Base-by-base conservation (phyloP, 805 yeast genomes). In the Zygotorulaspora chibaensis region DNA sequence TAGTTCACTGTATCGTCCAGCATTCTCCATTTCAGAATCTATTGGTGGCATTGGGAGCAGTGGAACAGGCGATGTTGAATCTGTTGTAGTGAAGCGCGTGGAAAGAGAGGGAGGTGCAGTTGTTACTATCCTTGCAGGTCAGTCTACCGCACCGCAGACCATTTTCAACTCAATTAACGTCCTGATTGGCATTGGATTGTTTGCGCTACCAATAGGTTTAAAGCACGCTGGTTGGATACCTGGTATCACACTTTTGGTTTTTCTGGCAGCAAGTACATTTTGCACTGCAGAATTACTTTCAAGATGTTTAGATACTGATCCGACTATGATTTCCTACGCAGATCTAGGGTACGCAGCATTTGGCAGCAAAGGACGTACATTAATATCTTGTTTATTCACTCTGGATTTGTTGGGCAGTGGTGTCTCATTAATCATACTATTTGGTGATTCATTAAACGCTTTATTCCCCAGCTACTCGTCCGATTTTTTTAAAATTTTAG, bases 261-360 rank as follows among this genome's bases (percentile, higher is more conserved):
- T 74, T 2, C 80, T 90, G 61, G 93, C 93, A 1, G 40, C 70
- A 10, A 67, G 81, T 25, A 88, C 96, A 2, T 83, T 76, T 54
- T 81, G 87, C 73, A 82, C 93, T 1, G 96, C 96, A 8, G 74
- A 74, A 5, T 68, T 87, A 41, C 70, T 89, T 47, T 82, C 91
- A 11, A 74, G 76, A 48, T 81, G 95, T 53, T 75, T 88, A 75
- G 88, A 83, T 51, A 83, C 88, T 1, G 93, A 88, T 66, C 82
- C 77, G 12, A 82, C 93, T 0, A 67, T 88, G 43, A 81, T 84
- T 73, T 85, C 96, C 0, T 89, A 88, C 63, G 95, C 96, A 0
- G 96, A 89, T 67, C 72, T 89, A 40, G 95, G 95, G 3, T 83
- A 79, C 56, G 86, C 87, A n/a, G 85, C 90, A 0, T 87, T 83